Conservation (phyloP, 495 filamentous ascomycete genomes). For the Umbilicaria muhlenbergii region DNA sequence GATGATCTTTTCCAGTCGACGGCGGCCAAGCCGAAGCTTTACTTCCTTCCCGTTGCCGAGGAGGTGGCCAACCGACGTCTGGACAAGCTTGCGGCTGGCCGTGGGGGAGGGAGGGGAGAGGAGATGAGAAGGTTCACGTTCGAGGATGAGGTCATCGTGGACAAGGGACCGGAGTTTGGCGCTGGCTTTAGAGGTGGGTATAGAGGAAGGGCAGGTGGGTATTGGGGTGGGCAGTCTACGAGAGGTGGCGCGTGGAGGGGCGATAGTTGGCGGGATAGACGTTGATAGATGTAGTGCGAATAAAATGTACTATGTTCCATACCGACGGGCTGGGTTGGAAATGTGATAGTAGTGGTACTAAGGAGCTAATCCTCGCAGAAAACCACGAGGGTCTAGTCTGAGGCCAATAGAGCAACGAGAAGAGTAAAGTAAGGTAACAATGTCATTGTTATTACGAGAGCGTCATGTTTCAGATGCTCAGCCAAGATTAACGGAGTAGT, state of each 20-base stretch:
- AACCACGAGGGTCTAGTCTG: neutral
- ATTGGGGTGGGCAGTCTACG: conserved; percentile 6
- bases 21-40: conserved; percentile 50
- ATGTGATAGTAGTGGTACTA: neutral
- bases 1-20: conserved; percentile 51
- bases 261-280: conserved; percentile 13
- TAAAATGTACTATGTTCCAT: neutral
- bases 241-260: conserved; percentile 18
- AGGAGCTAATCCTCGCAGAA: no score
- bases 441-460: no score
- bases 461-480: no score
- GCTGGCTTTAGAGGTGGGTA: conserved; percentile 21
- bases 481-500: no score
- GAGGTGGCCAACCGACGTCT: conserved; percentile 44
- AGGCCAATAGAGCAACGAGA: neutral
- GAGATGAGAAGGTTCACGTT: conserved; percentile 66
- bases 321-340: neutral
- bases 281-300: neutral
- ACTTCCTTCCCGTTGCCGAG: conserved; percentile 41
- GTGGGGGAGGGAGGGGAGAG: conserved; percentile 34
- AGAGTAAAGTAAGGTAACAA: no score
- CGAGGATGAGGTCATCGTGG: conserved; percentile 55
- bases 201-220: conserved; percentile 20
- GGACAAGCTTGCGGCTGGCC: conserved; percentile 38
- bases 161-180: conserved; percentile 56